Evolutionary conservation across 306 rosid species (phyloP).

Genomic region (Vigna hirtella): DNA sequence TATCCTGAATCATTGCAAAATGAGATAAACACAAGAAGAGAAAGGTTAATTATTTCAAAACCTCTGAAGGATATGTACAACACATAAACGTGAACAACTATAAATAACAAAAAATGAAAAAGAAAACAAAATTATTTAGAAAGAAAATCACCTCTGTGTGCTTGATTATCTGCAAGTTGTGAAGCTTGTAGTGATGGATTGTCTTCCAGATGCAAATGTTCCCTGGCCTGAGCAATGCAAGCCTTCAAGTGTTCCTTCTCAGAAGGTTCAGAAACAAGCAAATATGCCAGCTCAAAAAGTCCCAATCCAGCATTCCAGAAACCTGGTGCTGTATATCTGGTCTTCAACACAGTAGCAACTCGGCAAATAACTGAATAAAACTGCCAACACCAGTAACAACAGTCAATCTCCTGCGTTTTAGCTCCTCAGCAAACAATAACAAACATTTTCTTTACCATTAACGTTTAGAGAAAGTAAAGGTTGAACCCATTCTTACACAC

Average conservation of each 20-base stretch:
- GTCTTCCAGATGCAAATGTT: conserved; percentile 65
- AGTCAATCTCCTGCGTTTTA: conserved; percentile 20
- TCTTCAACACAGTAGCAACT: conserved; percentile 82
- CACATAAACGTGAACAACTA: conserved; percentile 16
- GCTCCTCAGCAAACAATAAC: conserved; percentile 33
- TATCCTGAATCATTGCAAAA: conserved; percentile 61
- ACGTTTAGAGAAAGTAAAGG: background rate
- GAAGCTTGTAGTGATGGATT: conserved; percentile 51
- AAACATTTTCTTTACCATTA: conserved; percentile 1
- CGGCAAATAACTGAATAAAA: conserved; percentile 73
- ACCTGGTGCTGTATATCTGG: conserved; percentile 84
- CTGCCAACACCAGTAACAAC: conserved; percentile 51
- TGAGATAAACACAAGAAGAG: background rate
- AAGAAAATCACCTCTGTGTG: conserved; percentile 58
- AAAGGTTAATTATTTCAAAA: background rate
- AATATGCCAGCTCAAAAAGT: conserved; percentile 72
- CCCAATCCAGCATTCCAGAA: conserved; percentile 84
- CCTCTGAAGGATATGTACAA: background rate
- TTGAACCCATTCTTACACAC: background rate
- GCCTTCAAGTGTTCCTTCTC: conserved; percentile 65
- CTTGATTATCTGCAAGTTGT: conserved; percentile 43
- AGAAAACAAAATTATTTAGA: background rate
- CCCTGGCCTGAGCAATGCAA: conserved; percentile 74
- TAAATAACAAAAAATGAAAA: conserved; percentile 5
- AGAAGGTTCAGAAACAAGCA: conserved; percentile 60